A percentile compares a stretch with the other conserved stretches of the same genome.
Conservation (phyloP, 2,329 filamentous ascomycete genomes). For the Cladosporium cucumerinum region DNA sequence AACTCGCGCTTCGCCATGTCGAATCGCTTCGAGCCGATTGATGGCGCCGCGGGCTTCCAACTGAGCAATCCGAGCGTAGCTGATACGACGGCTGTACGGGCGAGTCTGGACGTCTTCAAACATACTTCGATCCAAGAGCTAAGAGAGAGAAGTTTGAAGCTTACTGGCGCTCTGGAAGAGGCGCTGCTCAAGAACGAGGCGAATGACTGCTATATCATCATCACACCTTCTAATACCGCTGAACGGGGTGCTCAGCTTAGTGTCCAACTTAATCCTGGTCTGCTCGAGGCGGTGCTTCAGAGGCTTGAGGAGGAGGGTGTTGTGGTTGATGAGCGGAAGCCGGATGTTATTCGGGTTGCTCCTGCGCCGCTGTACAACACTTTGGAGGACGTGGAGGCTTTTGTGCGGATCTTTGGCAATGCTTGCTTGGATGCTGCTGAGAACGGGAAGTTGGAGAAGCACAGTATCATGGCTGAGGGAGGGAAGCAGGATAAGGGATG, state of each 20-base stretch:
- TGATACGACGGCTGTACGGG: constrained; percentile 71
- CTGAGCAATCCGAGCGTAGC: constrained; percentile 79
- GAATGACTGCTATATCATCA: constrained; percentile 30
- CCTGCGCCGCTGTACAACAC: constrained; percentile 81
- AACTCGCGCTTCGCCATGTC: constrained; percentile 76
- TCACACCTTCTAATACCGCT: constrained; percentile 23
- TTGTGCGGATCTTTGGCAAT: constrained; percentile 53
- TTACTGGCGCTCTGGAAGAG: constrained; percentile 75
- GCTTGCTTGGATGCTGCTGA: constrained; percentile 31
- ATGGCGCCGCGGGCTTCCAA: constrained; percentile 78
- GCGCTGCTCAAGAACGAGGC: constrained; percentile 45
- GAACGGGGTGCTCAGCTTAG: constrained; percentile 59
- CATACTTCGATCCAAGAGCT: constrained; percentile 67
- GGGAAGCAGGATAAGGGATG: constrained; percentile 12
- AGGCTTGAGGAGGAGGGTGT: constrained; percentile 66
- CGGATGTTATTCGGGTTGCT: constrained; percentile 78
- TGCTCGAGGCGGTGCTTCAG: constrained; percentile 65
- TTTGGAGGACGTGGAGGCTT: constrained; percentile 68
- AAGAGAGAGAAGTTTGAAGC: constrained; percentile 64
- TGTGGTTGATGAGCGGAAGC: constrained; percentile 78
- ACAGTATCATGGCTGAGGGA: constrained; percentile 8
- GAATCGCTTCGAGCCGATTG: constrained; percentile 71
- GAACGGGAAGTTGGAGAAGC: background rate
- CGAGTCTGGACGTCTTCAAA: constrained; percentile 70
- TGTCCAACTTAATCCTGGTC: constrained; percentile 62